A percentile compares a stretch with the other conserved stretches of the same genome.
phyloP scores from a whole-genome alignment of 208 protist species.

The Ichthyophonus hoferi region DNA sequence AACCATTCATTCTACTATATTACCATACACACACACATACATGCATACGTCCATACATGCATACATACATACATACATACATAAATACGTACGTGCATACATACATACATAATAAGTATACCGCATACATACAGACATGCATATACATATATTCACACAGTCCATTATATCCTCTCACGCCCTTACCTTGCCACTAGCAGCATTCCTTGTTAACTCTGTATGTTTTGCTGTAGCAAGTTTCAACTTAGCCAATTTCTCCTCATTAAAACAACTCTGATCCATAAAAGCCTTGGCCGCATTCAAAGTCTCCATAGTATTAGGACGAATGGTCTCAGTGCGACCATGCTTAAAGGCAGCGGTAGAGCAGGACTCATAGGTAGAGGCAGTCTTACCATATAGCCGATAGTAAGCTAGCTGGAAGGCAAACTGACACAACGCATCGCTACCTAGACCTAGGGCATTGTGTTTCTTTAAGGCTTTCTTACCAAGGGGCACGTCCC shows the following conservation, averaged over 20 bases:
- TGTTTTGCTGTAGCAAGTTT: conserved; percentile 36
- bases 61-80: too few relatives aligned
- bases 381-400: conserved; percentile 22
- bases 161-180: not conserved
- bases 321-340: conserved; percentile 62
- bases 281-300: conserved; percentile 11
- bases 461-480: conserved; percentile 47
- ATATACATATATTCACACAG: not conserved
- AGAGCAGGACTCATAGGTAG: conserved; percentile 62
- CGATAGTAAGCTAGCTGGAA: conserved; percentile 9
- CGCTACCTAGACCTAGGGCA: not conserved
- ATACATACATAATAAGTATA: too few relatives aligned
- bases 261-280: not conserved
- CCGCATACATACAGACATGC: not conserved
- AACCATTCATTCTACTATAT: not conserved
- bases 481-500: conserved; percentile 42
- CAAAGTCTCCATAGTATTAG: conserved; percentile 41
- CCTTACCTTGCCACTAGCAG: not conserved
- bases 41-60: too few relatives aligned
- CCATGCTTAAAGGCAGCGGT: conserved; percentile 58
- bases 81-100: too few relatives aligned
- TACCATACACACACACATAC: too few relatives aligned
- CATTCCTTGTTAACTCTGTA: conserved; percentile 33
- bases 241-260: conserved; percentile 14
- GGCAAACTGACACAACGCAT: conserved; percentile 15